These are phyloP conservation scores for Hydrangea macrophylla DNA, from an alignment of 148 eudicot genomes.

Conservation along the genomic window DNA sequence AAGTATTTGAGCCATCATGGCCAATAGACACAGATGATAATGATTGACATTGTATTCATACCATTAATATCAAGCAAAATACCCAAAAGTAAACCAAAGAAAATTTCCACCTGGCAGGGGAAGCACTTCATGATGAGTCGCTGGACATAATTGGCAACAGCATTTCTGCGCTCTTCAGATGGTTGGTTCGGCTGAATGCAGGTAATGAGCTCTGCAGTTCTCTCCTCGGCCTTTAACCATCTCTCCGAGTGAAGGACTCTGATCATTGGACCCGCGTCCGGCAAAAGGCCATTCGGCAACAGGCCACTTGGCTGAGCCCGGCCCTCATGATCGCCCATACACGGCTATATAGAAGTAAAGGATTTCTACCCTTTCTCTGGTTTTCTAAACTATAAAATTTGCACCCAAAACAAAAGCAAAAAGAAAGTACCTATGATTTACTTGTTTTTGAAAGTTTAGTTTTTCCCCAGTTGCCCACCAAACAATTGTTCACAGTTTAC, in stretches of 20 bases:
- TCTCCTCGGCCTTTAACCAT: slow-evolving; percentile 63
- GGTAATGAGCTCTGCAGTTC: slow-evolving; percentile 61
- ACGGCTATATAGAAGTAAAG: no score
- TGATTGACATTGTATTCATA: no score
- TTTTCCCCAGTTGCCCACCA: no score
- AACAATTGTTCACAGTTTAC: no score
- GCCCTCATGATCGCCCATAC: slow-evolving; percentile 38
- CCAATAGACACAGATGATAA: no score
- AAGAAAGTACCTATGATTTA: no score
- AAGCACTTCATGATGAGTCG: slow-evolving; percentile 56
- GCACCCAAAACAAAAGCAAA: no score
- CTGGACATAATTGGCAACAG: slow-evolving; percentile 66
- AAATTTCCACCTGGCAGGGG: slow-evolving; percentile 59
- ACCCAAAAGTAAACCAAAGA: neutral
- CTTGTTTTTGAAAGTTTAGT: no score
- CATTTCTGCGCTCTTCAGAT: slow-evolving; percentile 66
- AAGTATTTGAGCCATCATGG: no score
- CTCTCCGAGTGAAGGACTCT: slow-evolving; percentile 47
- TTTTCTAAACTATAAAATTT: no score
- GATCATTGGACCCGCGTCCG: slow-evolving; percentile 35
- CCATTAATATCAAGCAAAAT: neutral
- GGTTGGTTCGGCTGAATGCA: slow-evolving; percentile 64
- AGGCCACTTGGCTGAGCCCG: slow-evolving; percentile 31
- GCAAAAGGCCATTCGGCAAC: slow-evolving; percentile 58
- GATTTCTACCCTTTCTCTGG: no score